Conservation (phyloP, 345 rosid species). For the Balakata baccata region DNA sequence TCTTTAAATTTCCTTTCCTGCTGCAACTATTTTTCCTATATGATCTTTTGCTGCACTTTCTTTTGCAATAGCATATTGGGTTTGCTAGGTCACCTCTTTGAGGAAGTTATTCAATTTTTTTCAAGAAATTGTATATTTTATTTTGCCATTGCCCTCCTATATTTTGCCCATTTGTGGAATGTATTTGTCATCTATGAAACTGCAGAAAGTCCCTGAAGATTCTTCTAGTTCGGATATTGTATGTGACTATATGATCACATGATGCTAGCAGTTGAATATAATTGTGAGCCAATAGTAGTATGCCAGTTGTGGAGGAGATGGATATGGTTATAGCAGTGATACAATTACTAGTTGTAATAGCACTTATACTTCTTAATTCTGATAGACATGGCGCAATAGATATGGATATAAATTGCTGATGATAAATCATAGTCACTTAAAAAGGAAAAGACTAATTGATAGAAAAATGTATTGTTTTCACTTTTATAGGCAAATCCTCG, state of each 20-base stretch:
- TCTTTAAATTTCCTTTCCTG: background rate
- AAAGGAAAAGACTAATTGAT: background rate
- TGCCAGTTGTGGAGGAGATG: background rate
- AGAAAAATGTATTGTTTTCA: background rate
- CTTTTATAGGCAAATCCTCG: constrained; percentile 71
- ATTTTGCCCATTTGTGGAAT: background rate
- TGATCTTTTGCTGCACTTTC: background rate
- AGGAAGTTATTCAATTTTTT: background rate
- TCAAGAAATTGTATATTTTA: background rate
- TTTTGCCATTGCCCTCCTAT: background rate
- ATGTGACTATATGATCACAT: background rate
- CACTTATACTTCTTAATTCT: background rate
- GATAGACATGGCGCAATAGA: background rate
- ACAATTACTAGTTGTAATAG: background rate
- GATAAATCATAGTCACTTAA: background rate
- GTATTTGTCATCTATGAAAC: background rate
- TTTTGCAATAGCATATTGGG: background rate
- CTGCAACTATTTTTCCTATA: background rate
- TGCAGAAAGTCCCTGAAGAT: background rate
- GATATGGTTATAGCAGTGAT: background rate
- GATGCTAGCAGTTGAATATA: background rate
- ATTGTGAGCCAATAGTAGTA: background rate
- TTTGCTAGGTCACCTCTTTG: background rate
- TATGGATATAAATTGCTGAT: background rate
- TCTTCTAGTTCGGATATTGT: background rate